Evolutionary conservation across 2,329 filamentous ascomycete species (phyloP).

Genomic region (Chrysosporium queenslandicum): DNA sequence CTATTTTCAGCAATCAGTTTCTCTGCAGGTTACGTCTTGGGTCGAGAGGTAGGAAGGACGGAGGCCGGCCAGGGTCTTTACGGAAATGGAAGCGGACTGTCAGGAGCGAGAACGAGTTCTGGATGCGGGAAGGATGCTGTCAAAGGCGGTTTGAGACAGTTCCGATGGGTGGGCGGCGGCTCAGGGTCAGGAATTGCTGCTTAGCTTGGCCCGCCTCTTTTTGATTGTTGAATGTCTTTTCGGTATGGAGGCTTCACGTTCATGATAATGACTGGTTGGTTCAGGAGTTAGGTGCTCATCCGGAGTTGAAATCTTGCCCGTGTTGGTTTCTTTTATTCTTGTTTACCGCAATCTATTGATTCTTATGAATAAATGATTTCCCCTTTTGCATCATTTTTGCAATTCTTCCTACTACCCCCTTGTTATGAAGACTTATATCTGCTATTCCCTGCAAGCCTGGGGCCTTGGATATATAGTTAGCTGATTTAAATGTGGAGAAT

Average conservation of each 20-base stretch:
- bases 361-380: too few species aligned
- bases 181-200: conserved; percentile 31
- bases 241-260: background rate
- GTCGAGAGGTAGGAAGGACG: conserved; percentile 47
- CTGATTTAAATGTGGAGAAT: background rate
- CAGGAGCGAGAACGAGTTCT: conserved; percentile 27
- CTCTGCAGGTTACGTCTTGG: conserved; percentile 53
- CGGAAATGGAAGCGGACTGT: conserved; percentile 22
- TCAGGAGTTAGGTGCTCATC: conserved; percentile 1
- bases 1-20: conserved; percentile 56
- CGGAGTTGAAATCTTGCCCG: background rate
- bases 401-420: background rate
- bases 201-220: too few species aligned
- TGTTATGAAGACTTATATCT: background rate
- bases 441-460: background rate
- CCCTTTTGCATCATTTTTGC: background rate
- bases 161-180: conserved; percentile 35
- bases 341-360: background rate
- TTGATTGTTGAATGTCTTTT: too few species aligned
- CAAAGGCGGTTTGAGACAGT: conserved; percentile 34
- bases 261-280: background rate
- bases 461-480: background rate
- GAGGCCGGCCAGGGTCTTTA: conserved; percentile 35
- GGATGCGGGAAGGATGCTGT: conserved; percentile 39
- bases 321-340: background rate